Conservation (phyloP, 306 rosid species). For the Citrullus amarus region DNA sequence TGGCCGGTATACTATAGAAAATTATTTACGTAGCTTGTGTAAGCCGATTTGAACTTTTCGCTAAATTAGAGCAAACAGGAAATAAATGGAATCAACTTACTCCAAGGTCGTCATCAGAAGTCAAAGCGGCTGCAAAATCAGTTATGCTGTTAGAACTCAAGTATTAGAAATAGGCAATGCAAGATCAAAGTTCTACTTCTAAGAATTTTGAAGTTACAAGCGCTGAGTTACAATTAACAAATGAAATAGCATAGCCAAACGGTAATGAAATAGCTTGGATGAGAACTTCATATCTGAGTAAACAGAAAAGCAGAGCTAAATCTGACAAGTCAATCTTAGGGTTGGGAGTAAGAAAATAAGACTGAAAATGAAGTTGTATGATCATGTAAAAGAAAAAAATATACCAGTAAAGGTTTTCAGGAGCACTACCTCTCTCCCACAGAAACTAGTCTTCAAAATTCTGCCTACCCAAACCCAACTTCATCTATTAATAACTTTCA, state of each 20-base stretch:
- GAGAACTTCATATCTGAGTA: background rate
- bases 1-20: slow-evolving; percentile 38
- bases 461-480: background rate
- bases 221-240: background rate
- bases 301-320: background rate
- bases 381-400: background rate
- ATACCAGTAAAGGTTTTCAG: background rate
- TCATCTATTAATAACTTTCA: background rate
- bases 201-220: background rate
- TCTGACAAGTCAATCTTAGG: background rate
- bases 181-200: background rate
- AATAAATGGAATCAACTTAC: slow-evolving; percentile 25
- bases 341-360: background rate
- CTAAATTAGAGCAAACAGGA: background rate
- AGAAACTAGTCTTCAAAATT: background rate
- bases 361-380: background rate
- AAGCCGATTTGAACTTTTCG: background rate
- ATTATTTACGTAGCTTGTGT: background rate
- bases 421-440: background rate
- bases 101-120: slow-evolving; percentile 36
- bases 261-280: background rate
- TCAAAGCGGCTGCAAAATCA: slow-evolving; percentile 51
- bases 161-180: background rate
- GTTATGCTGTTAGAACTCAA: background rate
- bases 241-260: background rate